A percentile compares a stretch with the other conserved stretches of the same genome.
These are phyloP conservation scores for Ustilago loliicola DNA, from an alignment of 1,284 basidiomycete genomes.

Conservation along the genomic window DNA sequence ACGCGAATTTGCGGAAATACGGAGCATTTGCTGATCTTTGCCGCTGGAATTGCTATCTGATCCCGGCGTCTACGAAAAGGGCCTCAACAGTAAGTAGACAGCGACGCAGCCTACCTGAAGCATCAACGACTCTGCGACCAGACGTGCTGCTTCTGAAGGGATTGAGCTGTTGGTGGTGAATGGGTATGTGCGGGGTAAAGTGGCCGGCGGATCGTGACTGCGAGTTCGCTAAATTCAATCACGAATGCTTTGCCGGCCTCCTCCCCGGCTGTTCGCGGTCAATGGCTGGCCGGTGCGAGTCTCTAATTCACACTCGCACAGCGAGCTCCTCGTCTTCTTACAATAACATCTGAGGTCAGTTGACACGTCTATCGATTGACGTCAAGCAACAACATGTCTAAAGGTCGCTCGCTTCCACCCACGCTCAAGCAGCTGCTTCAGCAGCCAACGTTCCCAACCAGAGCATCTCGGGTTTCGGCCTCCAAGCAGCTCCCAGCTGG, in stretches of 20 bases:
- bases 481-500: slow-evolving; percentile 52
- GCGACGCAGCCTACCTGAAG: too few species aligned
- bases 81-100: background rate
- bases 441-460: slow-evolving; percentile 77
- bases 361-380: background rate
- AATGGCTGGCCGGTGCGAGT: background rate
- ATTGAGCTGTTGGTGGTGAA: too few species aligned
- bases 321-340: background rate
- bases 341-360: too few species aligned
- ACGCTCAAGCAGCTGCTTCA: slow-evolving; percentile 80
- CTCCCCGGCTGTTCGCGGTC: background rate
- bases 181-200: background rate
- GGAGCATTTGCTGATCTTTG: background rate
- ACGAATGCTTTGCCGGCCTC: background rate
- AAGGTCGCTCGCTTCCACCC: slow-evolving; percentile 65
- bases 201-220: background rate
- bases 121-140: too few species aligned
- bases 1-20: background rate
- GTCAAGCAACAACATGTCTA: slow-evolving; percentile 31
- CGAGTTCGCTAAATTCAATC: background rate
- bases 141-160: too few species aligned
- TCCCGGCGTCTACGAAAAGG: background rate
- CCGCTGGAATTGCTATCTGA: background rate
- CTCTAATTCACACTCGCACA: background rate
- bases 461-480: slow-evolving; percentile 73